phyloP scores from a whole-genome alignment of 2,329 filamentous ascomycete species.

The Botrytis medusae region DNA sequence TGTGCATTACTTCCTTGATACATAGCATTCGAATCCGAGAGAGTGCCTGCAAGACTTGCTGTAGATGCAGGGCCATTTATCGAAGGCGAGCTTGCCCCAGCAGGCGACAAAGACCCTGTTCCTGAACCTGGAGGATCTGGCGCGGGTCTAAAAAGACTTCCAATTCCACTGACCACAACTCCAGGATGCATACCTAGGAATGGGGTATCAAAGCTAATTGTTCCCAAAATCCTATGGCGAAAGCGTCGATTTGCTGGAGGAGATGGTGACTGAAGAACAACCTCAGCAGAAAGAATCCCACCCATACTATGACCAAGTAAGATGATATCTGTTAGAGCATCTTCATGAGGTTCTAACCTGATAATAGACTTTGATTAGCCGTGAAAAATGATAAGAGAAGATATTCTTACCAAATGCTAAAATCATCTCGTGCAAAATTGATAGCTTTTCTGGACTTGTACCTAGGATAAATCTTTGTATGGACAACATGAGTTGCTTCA shows the following conservation, averaged over 20 bases:
- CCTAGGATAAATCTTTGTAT: slow-evolving; percentile 81
- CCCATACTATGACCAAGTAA: slow-evolving; percentile 90
- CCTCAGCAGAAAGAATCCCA: slow-evolving; percentile 77
- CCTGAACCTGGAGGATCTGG: slow-evolving; percentile 40
- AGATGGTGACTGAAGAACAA: slow-evolving; percentile 57
- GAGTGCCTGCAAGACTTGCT: slow-evolving; percentile 29
- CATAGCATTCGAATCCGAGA: slow-evolving; percentile 27
- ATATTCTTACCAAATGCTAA: slow-evolving; percentile 66
- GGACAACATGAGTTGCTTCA: slow-evolving; percentile 72
- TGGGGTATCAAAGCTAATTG: slow-evolving; percentile 80
- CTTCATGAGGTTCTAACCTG: slow-evolving; percentile 75
- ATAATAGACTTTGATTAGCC: slow-evolving; percentile 23
- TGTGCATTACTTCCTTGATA: slow-evolving; percentile 32
- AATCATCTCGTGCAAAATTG: slow-evolving; percentile 74
- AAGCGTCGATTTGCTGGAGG: slow-evolving; percentile 44
- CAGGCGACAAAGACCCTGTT: slow-evolving; percentile 24
- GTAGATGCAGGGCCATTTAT: slow-evolving; percentile 28
- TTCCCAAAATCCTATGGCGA: slow-evolving; percentile 75
- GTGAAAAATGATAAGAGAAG: slow-evolving; percentile 15
- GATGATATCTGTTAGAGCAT: slow-evolving; percentile 71
- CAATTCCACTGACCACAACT: slow-evolving; percentile 77
- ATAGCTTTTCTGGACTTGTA: slow-evolving; percentile 76
- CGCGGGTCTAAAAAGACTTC: slow-evolving; percentile 67
- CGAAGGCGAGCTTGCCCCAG: slow-evolving; percentile 28
- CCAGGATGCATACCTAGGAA: slow-evolving; percentile 88